phyloP scores from a whole-genome alignment of 2,329 filamentous ascomycete species.

The Chaetomiaceae sp. region DNA sequence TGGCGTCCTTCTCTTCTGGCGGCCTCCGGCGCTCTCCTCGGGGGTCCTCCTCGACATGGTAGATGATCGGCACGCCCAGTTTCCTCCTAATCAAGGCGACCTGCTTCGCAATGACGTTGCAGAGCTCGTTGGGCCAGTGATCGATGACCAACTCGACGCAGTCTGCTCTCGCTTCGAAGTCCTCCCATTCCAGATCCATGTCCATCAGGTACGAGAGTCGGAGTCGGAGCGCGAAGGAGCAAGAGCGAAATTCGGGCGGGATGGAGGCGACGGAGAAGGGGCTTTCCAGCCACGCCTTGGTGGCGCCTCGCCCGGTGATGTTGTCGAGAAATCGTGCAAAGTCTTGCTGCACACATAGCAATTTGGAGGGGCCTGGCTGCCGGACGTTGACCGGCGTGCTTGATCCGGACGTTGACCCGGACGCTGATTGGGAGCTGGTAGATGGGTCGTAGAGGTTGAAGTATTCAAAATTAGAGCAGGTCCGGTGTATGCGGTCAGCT shows the following conservation, averaged over 20 bases:
- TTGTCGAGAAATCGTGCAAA: conserved; percentile 54
- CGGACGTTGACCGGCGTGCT: conserved; percentile 20
- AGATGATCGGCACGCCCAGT: conserved; percentile 50
- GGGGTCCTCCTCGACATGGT: conserved; percentile 48
- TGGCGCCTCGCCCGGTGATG: conserved; percentile 47
- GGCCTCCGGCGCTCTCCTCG: conserved; percentile 36
- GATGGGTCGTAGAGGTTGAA: conserved; percentile 56
- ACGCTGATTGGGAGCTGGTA: conserved; percentile 24
- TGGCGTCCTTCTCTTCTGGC: conserved; percentile 33
- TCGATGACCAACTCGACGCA: conserved; percentile 56
- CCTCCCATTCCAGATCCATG: conserved; percentile 43
- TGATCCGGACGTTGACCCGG: conserved; percentile 17
- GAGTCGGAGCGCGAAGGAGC: conserved; percentile 59
- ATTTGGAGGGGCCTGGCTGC: conserved; percentile 47
- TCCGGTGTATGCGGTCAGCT: conserved; percentile 50
- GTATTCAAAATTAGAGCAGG: conserved; percentile 65
- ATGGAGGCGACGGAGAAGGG: conserved; percentile 55
- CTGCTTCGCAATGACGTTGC: conserved; percentile 46
- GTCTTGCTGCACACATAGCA: conserved; percentile 55
- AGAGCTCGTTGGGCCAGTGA: conserved; percentile 45
- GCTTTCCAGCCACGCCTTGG: conserved; percentile 49
- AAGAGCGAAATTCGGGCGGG: conserved; percentile 50
- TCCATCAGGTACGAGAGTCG: conserved; percentile 52
- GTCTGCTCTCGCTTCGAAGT: conserved; percentile 53
- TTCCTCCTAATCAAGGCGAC: conserved; percentile 52